Evolutionary conservation across 2,329 filamentous ascomycete genomes (phyloP).

Genomic region (Diaporthe aspalathi): DNA sequence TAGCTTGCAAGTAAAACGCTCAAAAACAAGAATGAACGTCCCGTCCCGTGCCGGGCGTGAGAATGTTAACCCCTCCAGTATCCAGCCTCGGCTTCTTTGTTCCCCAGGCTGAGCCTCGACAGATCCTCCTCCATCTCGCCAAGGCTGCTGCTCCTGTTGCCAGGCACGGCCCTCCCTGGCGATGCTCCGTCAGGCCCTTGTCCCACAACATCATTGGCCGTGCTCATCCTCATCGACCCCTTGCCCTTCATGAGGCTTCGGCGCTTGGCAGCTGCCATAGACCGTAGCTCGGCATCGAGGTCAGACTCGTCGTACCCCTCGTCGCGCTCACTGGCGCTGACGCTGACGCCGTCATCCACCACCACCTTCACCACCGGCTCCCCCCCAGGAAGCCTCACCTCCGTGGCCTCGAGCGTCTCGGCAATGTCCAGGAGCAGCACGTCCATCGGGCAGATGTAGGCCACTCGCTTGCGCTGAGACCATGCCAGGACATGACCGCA

Average conservation of each 20-base stretch:
- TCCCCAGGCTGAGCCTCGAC: constrained; percentile 34
- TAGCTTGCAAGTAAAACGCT: background rate
- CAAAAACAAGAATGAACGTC: background rate
- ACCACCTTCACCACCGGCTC: constrained; percentile 53
- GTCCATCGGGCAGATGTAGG: constrained; percentile 97
- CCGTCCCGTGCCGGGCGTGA: background rate
- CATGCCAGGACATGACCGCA: constrained; percentile 93
- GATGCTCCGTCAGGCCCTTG: constrained; percentile 7
- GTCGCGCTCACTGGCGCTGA: constrained; percentile 54
- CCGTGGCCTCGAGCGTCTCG: constrained; percentile 76
- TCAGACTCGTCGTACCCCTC: constrained; percentile 63
- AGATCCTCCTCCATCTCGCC: constrained; percentile 18
- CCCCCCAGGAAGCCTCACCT: constrained; percentile 77
- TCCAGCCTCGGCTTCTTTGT: constrained; percentile 16
- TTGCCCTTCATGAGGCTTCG: constrained; percentile 38
- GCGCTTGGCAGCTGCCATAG: constrained; percentile 38
- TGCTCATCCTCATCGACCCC: constrained; percentile 29
- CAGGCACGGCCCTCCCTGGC: constrained; percentile 21
- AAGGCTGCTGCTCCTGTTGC: constrained; percentile 5
- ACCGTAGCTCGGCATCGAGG: constrained; percentile 30
- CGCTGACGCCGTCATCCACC: constrained; percentile 52
- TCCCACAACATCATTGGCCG: background rate
- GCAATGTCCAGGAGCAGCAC: constrained; percentile 87
- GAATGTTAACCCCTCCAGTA: constrained; percentile 11
- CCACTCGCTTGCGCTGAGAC: constrained; percentile 81